A percentile compares a stretch with the other conserved stretches of the same genome.
These are phyloP conservation scores for Shiraia bambusicola DNA, from an alignment of 2,329 filamentous ascomycete species.

Conservation along the genomic window DNA sequence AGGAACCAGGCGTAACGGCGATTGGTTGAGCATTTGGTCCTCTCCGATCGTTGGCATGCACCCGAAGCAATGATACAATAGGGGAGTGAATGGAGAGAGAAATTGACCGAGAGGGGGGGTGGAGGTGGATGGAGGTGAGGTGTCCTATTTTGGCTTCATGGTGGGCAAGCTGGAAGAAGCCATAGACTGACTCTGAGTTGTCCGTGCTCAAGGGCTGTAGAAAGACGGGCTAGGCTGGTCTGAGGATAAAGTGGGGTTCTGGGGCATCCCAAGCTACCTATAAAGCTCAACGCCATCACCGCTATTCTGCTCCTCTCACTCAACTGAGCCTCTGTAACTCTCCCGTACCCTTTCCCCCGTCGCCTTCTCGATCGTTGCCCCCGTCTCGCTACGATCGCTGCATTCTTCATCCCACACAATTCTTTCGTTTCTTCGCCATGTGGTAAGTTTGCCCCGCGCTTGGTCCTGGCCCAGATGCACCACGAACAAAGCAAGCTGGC, in stretches of 20 bases:
- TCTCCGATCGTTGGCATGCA: conserved; percentile 17
- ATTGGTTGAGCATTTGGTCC: conserved; percentile 21
- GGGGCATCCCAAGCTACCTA: conserved; percentile 29
- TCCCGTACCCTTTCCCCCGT: conserved; percentile 18
- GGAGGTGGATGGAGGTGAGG: too few relatives aligned
- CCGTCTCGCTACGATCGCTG: conserved; percentile 33
- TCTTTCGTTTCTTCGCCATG: conserved; percentile 38
- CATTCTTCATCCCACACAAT: conserved; percentile 23
- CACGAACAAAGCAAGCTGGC: conserved; percentile 9
- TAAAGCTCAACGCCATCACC: conserved; percentile 42
- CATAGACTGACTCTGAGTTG: too few relatives aligned
- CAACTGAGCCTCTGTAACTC: conserved; percentile 14
- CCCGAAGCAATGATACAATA: conserved; percentile 34
- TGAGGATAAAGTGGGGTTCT: conserved; percentile 27
- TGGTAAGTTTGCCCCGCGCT: conserved; percentile 41
- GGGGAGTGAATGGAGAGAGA: conserved; percentile 15
- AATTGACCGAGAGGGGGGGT: conserved; percentile 17
- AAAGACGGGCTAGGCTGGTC: conserved; percentile 31
- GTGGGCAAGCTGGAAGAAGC: too few relatives aligned
- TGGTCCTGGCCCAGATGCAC: conserved; percentile 3
- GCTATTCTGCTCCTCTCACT: conserved; percentile 38
- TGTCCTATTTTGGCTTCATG: too few relatives aligned
- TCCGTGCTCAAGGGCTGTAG: conserved; percentile 26
- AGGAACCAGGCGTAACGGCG: conserved; percentile 23
- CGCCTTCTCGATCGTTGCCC: conserved; percentile 10